Evolutionary conservation across 2,329 filamentous ascomycete species (phyloP), one percentile per base, ranked within the genome.

Genomic region (Clonostachys sp.): DNA sequence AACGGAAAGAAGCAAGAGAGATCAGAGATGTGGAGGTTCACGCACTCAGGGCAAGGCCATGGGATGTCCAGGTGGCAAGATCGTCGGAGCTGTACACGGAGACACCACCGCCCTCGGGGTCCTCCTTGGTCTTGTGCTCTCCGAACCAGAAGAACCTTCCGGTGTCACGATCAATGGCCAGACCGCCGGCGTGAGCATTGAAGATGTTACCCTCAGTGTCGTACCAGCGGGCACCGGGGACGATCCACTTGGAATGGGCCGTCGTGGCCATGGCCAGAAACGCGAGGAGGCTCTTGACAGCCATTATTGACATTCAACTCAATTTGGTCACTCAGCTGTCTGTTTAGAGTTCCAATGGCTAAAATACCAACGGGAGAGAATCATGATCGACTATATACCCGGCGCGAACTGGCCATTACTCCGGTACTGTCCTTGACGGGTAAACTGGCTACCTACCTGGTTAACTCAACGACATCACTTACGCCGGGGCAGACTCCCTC

Each of bases 21-120:
- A n/a, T 40, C 16, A 24, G 14, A 20, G 18, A 20, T 18, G 14
- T 14, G 20, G 41, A 20, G 20, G 41, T 34, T 42, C 12, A 57
- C 65, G 48, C 62, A 79, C 74, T 60, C 12, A 84, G 61, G 2
- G 81, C 81, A 38, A 82, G 60, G 0, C 80, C 80, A 49, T 82
- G 77, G 5, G 53, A 70, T 17, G 73, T 65, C 81, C 81, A 84
- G 0, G 78, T 84, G 3, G 74, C 77, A 3, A 84, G 64, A 52
- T 84, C 79, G 17, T 77, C 69, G 0, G 80, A 84, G 57, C 78
- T 83, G 57, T 81, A 81, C 1, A 82, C 81, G 1, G 77, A 76
- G 1, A 84, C 63, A 16, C 81, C 81, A 0, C 78, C 81, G 10
- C 81, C 81, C 55, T 84, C 81, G 8, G 68, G 70, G 51, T 80